These are phyloP conservation scores for Cordia subcordata DNA, from an alignment of 257 asterid species.

Conservation along the genomic window DNA sequence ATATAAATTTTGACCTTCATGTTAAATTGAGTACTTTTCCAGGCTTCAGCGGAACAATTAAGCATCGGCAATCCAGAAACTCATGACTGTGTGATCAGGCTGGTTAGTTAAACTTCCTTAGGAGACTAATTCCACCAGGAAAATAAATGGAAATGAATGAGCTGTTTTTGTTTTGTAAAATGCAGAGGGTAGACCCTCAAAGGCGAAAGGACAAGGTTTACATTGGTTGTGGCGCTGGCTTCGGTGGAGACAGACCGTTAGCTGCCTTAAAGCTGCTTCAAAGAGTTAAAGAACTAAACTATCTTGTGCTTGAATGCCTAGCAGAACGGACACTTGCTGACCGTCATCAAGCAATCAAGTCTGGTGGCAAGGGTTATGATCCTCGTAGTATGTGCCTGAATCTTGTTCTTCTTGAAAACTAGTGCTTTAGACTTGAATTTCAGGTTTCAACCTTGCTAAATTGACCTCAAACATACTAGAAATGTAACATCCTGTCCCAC, in stretches of 20 bases:
- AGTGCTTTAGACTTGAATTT: too few relatives aligned
- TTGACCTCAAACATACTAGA: too few relatives aligned
- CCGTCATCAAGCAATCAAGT: slow-evolving; percentile 52
- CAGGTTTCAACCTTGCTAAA: too few relatives aligned
- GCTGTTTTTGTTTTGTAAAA: slow-evolving; percentile 3
- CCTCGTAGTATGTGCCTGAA: slow-evolving; percentile 74
- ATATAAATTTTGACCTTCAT: too few relatives aligned
- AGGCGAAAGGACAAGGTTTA: slow-evolving; percentile 72
- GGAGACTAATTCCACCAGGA: neutral
- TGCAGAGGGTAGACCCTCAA: slow-evolving; percentile 62
- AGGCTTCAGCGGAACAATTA: slow-evolving; percentile 34
- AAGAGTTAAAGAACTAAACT: slow-evolving; percentile 70
- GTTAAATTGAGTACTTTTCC: neutral
- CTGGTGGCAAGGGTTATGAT: slow-evolving; percentile 84
- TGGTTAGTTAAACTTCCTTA: slow-evolving; percentile 38
- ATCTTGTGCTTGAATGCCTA: slow-evolving; percentile 88
- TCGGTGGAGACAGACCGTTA: slow-evolving; percentile 86
- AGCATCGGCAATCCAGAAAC: slow-evolving; percentile 27
- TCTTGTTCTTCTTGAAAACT: too few relatives aligned
- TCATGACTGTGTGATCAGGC: slow-evolving; percentile 56
- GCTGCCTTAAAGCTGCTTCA: slow-evolving; percentile 87
- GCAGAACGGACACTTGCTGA: slow-evolving; percentile 99
- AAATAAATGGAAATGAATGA: neutral
- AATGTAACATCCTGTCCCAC: too few relatives aligned
- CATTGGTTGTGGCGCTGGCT: slow-evolving; percentile 98